These are phyloP conservation scores for Rhizoclosmatium globosum DNA, from an alignment of 192 early-diverging fungal species.

Conservation along the genomic window DNA sequence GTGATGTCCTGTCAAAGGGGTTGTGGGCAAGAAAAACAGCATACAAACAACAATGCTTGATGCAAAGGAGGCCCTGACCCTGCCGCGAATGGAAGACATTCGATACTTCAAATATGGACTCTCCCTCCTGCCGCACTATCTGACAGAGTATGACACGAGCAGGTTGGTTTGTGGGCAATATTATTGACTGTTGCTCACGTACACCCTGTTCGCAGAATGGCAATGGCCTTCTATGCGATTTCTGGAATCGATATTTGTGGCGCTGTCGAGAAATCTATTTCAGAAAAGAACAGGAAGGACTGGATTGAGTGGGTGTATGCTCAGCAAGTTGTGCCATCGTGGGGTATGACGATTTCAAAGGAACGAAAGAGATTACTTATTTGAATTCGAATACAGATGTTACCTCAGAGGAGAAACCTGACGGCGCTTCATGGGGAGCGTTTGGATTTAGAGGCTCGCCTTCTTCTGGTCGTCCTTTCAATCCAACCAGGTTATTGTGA, in stretches of 20 bases:
- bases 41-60: background rate
- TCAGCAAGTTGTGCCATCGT: slow-evolving; percentile 70
- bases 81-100: slow-evolving; percentile 61
- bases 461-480: slow-evolving; percentile 66
- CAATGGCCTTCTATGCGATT: slow-evolving; percentile 83
- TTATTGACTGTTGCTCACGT: background rate
- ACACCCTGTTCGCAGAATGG: slow-evolving; percentile 70
- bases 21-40: background rate
- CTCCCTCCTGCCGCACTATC: slow-evolving; percentile 74
- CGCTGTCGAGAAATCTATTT: slow-evolving; percentile 61
- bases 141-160: slow-evolving; percentile 74
- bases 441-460: slow-evolving; percentile 80
- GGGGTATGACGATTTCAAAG: slow-evolving; percentile 8
- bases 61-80: background rate
- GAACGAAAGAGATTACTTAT: background rate
- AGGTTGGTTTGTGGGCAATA: slow-evolving; percentile 52
- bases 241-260: slow-evolving; percentile 83
- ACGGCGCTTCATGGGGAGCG: background rate
- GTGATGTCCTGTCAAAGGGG: background rate
- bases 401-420: background rate
- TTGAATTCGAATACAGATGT: slow-evolving; percentile 40
- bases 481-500: slow-evolving; percentile 32
- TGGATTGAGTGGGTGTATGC: slow-evolving; percentile 98
- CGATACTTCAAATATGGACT: slow-evolving; percentile 77
- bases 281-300: slow-evolving; percentile 60